A percentile compares a stretch with the other conserved stretches of the same genome.
phyloP scores from a whole-genome alignment of 768 basidiomycete species.

The Phylloporus arenicola region DNA sequence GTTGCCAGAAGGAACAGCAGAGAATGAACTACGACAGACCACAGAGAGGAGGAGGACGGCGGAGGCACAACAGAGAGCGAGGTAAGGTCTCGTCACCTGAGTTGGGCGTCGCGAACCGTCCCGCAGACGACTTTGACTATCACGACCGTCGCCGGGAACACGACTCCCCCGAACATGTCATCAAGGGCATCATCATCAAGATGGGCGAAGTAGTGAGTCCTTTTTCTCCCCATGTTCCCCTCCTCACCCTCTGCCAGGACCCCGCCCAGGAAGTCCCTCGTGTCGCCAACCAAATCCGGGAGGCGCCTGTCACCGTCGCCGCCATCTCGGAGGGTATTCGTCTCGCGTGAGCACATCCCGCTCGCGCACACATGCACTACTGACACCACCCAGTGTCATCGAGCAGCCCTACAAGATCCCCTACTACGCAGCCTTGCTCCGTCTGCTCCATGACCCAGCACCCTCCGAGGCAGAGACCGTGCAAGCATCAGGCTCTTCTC shows the following conservation, averaged over 20 bases:
- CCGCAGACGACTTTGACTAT: slow-evolving; percentile 53
- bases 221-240: no score
- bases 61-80: slow-evolving; percentile 42
- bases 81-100: slow-evolving; percentile 37
- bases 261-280: slow-evolving; percentile 62
- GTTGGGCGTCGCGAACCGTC: neutral
- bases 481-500: slow-evolving; percentile 25
- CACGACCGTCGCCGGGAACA: slow-evolving; percentile 63
- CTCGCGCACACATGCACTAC: neutral
- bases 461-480: slow-evolving; percentile 31
- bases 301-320: slow-evolving; percentile 54
- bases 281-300: slow-evolving; percentile 60
- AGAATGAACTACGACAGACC: slow-evolving; percentile 56
- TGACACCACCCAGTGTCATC: slow-evolving; percentile 51
- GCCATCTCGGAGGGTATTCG: slow-evolving; percentile 71
- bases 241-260: slow-evolving; percentile 42
- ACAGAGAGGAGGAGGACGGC: slow-evolving; percentile 41
- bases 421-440: slow-evolving; percentile 77
- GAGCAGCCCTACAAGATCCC: slow-evolving; percentile 95
- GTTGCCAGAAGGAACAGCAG: neutral
- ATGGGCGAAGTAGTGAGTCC: slow-evolving; percentile 78
- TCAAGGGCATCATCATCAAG: slow-evolving; percentile 62
- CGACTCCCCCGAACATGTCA: slow-evolving; percentile 70
- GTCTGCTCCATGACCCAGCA: slow-evolving; percentile 52
- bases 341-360: slow-evolving; percentile 45